Base-by-base conservation (phyloP, 306 rosid species). In the Prunus persica region DNA sequence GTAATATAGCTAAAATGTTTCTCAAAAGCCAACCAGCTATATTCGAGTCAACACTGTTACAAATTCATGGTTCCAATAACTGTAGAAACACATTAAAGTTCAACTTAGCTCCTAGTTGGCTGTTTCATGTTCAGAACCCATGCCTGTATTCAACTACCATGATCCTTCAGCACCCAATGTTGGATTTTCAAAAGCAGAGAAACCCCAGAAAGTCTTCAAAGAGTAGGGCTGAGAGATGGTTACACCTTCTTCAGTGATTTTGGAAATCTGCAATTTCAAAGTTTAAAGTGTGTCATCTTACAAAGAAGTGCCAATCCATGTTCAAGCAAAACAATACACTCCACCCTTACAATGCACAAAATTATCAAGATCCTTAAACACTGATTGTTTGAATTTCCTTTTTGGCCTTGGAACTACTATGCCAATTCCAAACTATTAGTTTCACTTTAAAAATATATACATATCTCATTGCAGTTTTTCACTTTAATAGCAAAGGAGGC, bases 151-250 rank as follows among this genome's bases (percentile, higher is more conserved):
- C 54, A 68, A 46, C 88, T 93, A 93, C 96, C 97, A 93, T 56
- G 96, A 90, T 30, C 97, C 97, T 82, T 90, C 97, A 13, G 97
- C 96, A 41, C 91, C 98, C 34, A 69, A 78, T 11, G 96, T 90
- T 38, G 91, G 98, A 81, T 93, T 93, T 81, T 83, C 73, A 76
- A 93, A 93, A 51, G 98, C 93, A 28, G 91, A 71, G 82, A 82
- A 89, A 60, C 89, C 93, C 98, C 98, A 91, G 88, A 88, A 91
- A 32, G 96, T 93, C 86, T 87, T 93, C 90, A 93, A 74, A 4
- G 96, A 78, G 86, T 85, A 93, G 5, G 96, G 95, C 65, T 84
- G 85, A 67, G 85, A 91, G 78, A 86, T 65, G 46, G 94, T 86
- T 8, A 86, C 84, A 19, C 94, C 94, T 81, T 86, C 94, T 60